phyloP scores from a whole-genome alignment of 495 filamentous ascomycete genomes.

The Aspergillus ellipticus region DNA sequence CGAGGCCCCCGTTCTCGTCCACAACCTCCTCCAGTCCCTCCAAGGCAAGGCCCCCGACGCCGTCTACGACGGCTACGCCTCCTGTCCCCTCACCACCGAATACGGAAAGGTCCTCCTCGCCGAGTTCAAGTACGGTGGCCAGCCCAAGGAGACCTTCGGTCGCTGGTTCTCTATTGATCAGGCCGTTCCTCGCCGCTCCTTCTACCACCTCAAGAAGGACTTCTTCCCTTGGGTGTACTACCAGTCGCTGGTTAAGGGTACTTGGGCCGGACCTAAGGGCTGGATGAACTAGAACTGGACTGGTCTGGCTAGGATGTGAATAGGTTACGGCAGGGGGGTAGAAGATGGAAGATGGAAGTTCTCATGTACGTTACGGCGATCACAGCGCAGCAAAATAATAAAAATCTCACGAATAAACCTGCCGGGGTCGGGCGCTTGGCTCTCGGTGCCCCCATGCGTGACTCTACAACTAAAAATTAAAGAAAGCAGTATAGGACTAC shows the following conservation, averaged over 20 bases:
- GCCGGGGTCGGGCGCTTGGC: too few species aligned
- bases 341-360: too few species aligned
- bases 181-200: slow-evolving; percentile 49
- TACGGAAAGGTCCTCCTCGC: slow-evolving; percentile 65
- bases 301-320: too few species aligned
- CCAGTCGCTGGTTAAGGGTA: slow-evolving; percentile 56
- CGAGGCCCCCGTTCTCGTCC: slow-evolving; percentile 57
- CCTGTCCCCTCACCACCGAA: slow-evolving; percentile 62
- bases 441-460: too few species aligned
- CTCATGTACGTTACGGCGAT: too few species aligned
- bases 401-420: too few species aligned
- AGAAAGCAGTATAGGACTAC: too few species aligned
- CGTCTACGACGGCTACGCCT: slow-evolving; percentile 64
- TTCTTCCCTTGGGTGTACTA: slow-evolving; percentile 68
- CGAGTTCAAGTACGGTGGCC: slow-evolving; percentile 71
- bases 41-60: slow-evolving; percentile 52
- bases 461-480: too few species aligned
- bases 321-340: too few species aligned
- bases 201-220: slow-evolving; percentile 67
- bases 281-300: slow-evolving; percentile 22
- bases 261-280: slow-evolving; percentile 60
- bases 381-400: too few species aligned
- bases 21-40: slow-evolving; percentile 50
- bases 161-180: slow-evolving; percentile 56
- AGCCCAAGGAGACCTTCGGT: slow-evolving; percentile 66